These are phyloP conservation scores for Hypoxylon lienhwacheense DNA, from an alignment of 495 filamentous ascomycete species.

Conservation along the genomic window DNA sequence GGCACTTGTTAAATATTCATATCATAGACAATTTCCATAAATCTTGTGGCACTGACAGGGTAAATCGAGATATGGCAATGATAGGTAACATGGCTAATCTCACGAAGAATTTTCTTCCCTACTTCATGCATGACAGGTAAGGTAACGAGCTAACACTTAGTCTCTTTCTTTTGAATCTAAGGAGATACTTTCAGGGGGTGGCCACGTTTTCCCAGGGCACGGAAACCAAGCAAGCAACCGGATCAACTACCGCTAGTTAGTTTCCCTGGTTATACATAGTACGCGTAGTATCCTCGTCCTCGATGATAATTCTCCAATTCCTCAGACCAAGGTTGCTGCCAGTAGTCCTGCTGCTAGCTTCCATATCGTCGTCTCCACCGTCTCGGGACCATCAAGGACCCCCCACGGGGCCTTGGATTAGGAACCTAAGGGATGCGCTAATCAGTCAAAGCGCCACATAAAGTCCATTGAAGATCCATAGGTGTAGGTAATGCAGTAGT, in stretches of 20 bases:
- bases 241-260: conserved; percentile 12
- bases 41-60: no score
- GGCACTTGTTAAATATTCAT: neutral
- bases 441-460: conserved; percentile 23
- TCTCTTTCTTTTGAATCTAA: conserved; percentile 10
- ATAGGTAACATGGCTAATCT: conserved; percentile 15
- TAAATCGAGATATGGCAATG: no score
- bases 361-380: conserved; percentile 15
- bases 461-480: conserved; percentile 2
- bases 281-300: neutral
- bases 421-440: conserved; percentile 20
- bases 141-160: neutral
- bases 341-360: conserved; percentile 2
- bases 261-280: conserved; percentile 1
- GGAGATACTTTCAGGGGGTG: conserved; percentile 10
- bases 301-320: neutral
- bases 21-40: no score
- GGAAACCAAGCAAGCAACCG: conserved; percentile 1
- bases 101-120: conserved; percentile 3
- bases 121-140: conserved; percentile 19
- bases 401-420: conserved; percentile 26
- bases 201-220: conserved; percentile 15
- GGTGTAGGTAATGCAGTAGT: neutral
- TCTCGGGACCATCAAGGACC: conserved; percentile 10
- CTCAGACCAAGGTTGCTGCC: conserved; percentile 3